A percentile compares a stretch with the other conserved stretches of the same genome.
Conservation (phyloP, 2,329 filamentous ascomycete species). For the Pseudogymnoascus sp. region DNA sequence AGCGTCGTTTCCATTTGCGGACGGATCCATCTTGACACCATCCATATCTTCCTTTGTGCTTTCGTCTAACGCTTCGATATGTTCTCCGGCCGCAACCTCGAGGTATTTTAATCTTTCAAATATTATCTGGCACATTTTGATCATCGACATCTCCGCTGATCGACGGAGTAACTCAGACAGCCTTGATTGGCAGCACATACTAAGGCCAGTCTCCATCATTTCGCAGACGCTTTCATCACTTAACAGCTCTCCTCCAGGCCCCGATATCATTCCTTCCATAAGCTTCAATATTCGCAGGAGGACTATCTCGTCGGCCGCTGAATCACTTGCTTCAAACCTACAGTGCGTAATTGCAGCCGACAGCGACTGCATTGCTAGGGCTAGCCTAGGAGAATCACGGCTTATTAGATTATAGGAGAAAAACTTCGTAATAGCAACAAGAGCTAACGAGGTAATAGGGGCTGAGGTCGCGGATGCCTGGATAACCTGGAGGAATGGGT, state of each 20-base stretch:
- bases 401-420: slow-evolving; percentile 90
- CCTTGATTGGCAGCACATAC: slow-evolving; percentile 90
- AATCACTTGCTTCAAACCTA: slow-evolving; percentile 93
- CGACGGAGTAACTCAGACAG: slow-evolving; percentile 84
- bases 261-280: slow-evolving; percentile 97
- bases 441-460: slow-evolving; percentile 87
- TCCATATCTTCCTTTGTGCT: slow-evolving; percentile 62
- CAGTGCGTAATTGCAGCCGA: slow-evolving; percentile 96
- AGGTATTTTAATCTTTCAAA: slow-evolving; percentile 88
- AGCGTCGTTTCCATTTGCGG: slow-evolving; percentile 56
- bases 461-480: slow-evolving; percentile 93
- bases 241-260: slow-evolving; percentile 84
- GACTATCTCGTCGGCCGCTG: slow-evolving; percentile 90
- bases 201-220: slow-evolving; percentile 97
- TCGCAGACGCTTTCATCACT: slow-evolving; percentile 97
- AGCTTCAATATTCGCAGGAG: slow-evolving; percentile 88
- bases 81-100: slow-evolving; percentile 65
- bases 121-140: slow-evolving; percentile 98
- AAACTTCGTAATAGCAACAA: slow-evolving; percentile 93
- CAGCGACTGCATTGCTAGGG: slow-evolving; percentile 86
- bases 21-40: slow-evolving; percentile 76
- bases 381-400: slow-evolving; percentile 74
- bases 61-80: slow-evolving; percentile 58
- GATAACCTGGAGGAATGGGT: slow-evolving; percentile 94
- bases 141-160: slow-evolving; percentile 94